These are phyloP conservation scores for Pleurotus cornucopiae DNA, from an alignment of 768 basidiomycete species.

Conservation along the genomic window DNA sequence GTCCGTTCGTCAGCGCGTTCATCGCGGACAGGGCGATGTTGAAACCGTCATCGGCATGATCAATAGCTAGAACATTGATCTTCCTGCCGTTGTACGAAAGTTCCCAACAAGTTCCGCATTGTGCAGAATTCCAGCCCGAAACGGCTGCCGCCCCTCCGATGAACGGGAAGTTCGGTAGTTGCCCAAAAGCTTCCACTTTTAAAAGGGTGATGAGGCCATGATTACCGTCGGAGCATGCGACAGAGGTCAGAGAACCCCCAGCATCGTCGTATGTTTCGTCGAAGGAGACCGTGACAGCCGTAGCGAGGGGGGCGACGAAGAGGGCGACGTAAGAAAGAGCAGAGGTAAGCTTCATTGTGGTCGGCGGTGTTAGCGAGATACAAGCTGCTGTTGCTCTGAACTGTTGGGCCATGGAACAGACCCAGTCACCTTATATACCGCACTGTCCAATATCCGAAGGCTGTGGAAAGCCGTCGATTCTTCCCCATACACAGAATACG, in stretches of 20 bases:
- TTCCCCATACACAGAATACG: background rate
- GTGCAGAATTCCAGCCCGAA: constrained; percentile 42
- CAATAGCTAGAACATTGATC: constrained; percentile 49
- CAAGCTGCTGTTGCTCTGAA: too few relatives aligned
- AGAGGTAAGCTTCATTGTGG: background rate
- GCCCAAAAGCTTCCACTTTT: constrained; percentile 45
- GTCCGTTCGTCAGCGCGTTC: constrained; percentile 45
- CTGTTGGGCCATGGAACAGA: too few relatives aligned
- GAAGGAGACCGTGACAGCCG: constrained; percentile 30
- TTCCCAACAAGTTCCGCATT: constrained; percentile 60
- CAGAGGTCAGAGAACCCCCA: constrained; percentile 31
- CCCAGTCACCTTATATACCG: background rate
- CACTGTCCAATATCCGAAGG: background rate
- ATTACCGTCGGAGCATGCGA: constrained; percentile 44
- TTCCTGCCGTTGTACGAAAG: constrained; percentile 41
- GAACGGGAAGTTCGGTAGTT: constrained; percentile 52
- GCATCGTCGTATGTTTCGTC: constrained; percentile 48
- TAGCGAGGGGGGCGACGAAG: constrained; percentile 16
- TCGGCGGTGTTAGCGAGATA: too few relatives aligned
- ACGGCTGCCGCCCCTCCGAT: constrained; percentile 55
- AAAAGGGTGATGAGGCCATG: constrained; percentile 41
- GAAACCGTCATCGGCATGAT: constrained; percentile 42
- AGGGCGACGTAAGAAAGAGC: background rate
- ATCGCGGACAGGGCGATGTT: constrained; percentile 48
- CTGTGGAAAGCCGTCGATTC: background rate